Percentiles rank a stretch among this genome's conserved stretches.
Evolutionary conservation across 148 eudicot genomes (phyloP).

Genomic region (Silene uniflora): DNA sequence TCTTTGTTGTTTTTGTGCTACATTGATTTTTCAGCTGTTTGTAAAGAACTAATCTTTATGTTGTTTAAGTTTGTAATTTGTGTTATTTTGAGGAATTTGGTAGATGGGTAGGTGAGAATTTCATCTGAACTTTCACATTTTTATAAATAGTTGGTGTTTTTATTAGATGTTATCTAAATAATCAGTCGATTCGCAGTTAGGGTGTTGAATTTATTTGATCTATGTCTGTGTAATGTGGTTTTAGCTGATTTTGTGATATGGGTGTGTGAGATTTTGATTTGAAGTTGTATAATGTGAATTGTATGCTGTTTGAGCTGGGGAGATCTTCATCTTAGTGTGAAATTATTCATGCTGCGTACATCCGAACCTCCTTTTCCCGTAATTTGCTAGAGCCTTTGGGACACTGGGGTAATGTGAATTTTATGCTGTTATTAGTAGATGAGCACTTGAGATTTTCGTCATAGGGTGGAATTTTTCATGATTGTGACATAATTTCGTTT

Average conservation of each 20-base stretch:
- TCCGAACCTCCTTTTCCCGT: no score
- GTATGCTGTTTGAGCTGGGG: background rate
- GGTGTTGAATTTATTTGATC: background rate
- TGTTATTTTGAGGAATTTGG: background rate
- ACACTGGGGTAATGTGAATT: no score
- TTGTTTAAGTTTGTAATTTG: background rate
- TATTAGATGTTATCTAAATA: background rate
- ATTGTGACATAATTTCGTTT: background rate
- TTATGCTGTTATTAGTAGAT: background rate
- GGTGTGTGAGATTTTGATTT: background rate
- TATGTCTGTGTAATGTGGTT: background rate
- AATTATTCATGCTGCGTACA: background rate
- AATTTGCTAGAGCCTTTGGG: no score
- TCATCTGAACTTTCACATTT: slow-evolving; percentile 1
- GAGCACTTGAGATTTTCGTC: background rate
- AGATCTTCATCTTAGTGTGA: background rate
- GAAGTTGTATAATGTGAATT: background rate
- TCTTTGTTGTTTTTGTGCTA: background rate
- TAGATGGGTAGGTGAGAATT: background rate
- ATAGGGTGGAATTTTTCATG: background rate
- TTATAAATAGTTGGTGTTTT: background rate
- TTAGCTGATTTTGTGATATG: background rate
- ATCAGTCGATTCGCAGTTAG: background rate
- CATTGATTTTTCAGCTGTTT: background rate
- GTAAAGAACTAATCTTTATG: slow-evolving; percentile 8